Base-by-base conservation (phyloP, 805 yeast species). In the Ogataea polymorpha region DNA sequence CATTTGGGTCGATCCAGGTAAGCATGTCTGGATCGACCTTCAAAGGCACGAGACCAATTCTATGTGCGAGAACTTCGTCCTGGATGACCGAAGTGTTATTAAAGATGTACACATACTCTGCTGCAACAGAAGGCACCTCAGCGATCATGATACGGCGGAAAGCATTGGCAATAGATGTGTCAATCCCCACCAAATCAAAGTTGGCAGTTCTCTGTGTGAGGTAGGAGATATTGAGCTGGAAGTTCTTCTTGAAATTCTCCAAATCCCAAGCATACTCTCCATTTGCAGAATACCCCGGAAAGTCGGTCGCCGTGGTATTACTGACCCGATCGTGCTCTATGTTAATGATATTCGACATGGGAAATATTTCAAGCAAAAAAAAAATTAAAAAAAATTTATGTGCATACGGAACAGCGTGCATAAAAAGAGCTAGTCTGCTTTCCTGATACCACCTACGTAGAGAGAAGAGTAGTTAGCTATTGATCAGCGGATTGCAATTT, bases 11-110 rank as follows among this genome's bases (percentile, higher is more conserved):
- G 32, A 86, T 77, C 96, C 97, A 91, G 10, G 79, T 75, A 50
- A 93, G 69, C 60, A 72, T 63, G 66, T 93, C 99, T 11, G 99
- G 98, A 62, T 88, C 95, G 33, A 88, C 85, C 51, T 82, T 84
- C 53, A 93, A 72, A 24, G 99, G 99, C 36, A 91, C 74, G 50
- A 93, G 73, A 35, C 99, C 99, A 48, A 93, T 81, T 70, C 99
- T 80, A 61, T 88, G 96, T 4, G 99, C 91, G 50, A 93, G 75
- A 14, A 93, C 96, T 68, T 93, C 99, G 63, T 93, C 99, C 64
- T 90, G 97, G 49, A 93, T 87, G 35, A 93, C 96, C 1, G 96
- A 87, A 1, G 99, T 93, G 66, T 93, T 93, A 73, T 88, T 91
- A 70, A 85, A 85, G 45, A 93, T 76, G 61, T 82, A 89, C 13